phyloP scores from a whole-genome alignment of 2,329 filamentous ascomycete species.

The Fusarium dlaminii region DNA sequence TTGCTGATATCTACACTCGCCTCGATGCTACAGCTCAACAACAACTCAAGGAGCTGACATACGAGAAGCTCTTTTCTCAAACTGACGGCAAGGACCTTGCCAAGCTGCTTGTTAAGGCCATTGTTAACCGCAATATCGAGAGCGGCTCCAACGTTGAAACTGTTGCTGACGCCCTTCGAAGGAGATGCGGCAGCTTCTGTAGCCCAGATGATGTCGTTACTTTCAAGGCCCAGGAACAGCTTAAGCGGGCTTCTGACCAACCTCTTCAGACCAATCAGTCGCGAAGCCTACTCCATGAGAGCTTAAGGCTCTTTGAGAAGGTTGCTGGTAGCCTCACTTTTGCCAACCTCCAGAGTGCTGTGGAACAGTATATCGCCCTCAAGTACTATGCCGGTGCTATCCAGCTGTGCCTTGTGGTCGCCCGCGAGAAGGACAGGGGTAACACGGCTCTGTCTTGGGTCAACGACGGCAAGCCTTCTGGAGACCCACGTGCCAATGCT shows the following conservation, averaged over 20 bases:
- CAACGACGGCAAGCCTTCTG: constrained; percentile 78
- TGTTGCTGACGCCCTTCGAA: constrained; percentile 90
- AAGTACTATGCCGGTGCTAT: constrained; percentile 96
- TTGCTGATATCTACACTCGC: constrained; percentile 84
- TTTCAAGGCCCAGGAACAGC: constrained; percentile 96
- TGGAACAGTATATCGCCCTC: constrained; percentile 80
- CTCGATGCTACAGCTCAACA: constrained; percentile 76
- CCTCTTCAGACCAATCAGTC: constrained; percentile 78
- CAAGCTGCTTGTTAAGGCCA: constrained; percentile 94
- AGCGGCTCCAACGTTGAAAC: constrained; percentile 98
- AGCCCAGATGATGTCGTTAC: constrained; percentile 97
- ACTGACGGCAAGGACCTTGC: constrained; percentile 85
- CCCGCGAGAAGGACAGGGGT: constrained; percentile 84
- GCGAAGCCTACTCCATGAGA: constrained; percentile 85
- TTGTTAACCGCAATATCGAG: constrained; percentile 97
- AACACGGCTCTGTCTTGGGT: constrained; percentile 88
- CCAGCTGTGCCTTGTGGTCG: constrained; percentile 84
- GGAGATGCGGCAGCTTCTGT: constrained; percentile 96
- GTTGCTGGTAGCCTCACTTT: constrained; percentile 85
- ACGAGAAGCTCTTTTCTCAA: constrained; percentile 86
- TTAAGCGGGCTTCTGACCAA: constrained; percentile 87
- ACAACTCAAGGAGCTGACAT: constrained; percentile 80
- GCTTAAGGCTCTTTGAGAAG: constrained; percentile 85
- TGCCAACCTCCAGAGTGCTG: constrained; percentile 80
- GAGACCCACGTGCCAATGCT: constrained; percentile 73